Evolutionary conservation across 2,329 filamentous ascomycete species (phyloP), one percentile per base, ranked within the genome.

Genomic region (Colletotrichum liaoningense): DNA sequence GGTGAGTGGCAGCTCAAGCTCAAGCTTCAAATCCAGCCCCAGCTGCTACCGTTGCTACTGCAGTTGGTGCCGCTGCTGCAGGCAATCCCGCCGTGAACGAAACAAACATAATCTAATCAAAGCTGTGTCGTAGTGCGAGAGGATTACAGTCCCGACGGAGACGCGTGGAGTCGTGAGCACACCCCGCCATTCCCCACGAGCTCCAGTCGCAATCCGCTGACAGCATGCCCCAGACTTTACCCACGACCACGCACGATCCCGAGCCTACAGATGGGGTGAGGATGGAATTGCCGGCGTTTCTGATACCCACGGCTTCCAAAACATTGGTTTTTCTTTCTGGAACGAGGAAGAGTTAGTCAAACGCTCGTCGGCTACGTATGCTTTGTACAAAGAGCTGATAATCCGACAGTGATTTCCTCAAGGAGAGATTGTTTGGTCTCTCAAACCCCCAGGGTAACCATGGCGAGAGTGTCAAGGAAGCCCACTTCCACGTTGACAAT

Each of bases 371-470:
- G 33, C 38, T 52, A 26, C 57, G 60, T 79, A 77, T 30, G 42
- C 11, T 33, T 33, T 19, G 22, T 52, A 49, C 54, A 63, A 52
- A 59, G 22, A 72, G 73, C 86, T 91, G 81, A 90, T 80, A 65
- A 59, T 28, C 49, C 5, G 24, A 24, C 77, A 97, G 95, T 82
- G 93, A 95, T 69, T 97, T 96, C 81, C 88, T 98, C 78, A 98
- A 98, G 84, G 97, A 98, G 83, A 92, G 97, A 75, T 90, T 98
- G 5, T 98, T 98, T 80, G 96, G 96, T 68, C 88, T 98, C 67
- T 98, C 96, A 63, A 98, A 98, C 81, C 95, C 96, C 3, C 95
- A 98, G 84, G 96, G 96, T 77, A 98, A 98, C 80, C 97, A 98
- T 85, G 97, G 97, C 76, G 97, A 98, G 85, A 97, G 95, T 81